Evolutionary conservation across 2,329 filamentous ascomycete genomes (phyloP), one percentile per base, ranked within the genome.

Genomic region (Penicillium sp.): DNA sequence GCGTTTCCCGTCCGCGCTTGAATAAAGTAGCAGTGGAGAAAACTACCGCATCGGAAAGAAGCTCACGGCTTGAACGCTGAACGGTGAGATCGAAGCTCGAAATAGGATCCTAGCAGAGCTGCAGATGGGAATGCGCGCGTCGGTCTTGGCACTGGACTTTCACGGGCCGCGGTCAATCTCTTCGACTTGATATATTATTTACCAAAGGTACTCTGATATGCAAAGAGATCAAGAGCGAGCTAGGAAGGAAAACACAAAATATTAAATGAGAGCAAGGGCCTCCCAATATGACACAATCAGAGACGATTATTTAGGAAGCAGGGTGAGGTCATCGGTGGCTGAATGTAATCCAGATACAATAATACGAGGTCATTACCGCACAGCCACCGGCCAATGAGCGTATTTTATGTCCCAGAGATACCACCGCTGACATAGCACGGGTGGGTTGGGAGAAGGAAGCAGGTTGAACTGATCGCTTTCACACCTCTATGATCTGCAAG

Each of bases 301-400:
- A 41, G 32, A 31, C 53, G n/a, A 48, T 42, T 54, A 45, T 54
- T 54, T 55, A 54, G 24, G 54, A 44, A 34, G 21, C 45, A 42
- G 53, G 57, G 61, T 66, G 64, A 66, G 64, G 63, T 66, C 64
- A 66, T 66, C 54, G 55, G 55, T 60, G 57, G 52, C 50, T 42
- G 55, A 45, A 27, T 24, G 50, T 57, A 54, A 49, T 42, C 29
- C 42, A 54, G 9, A 49, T 55, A 54, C 52, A 4, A 36, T 5
- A 44, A 42, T 58, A 53, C 49, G 46, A 22, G 3, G 5, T 16
- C 27, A 29, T 14, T 14, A 8, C 29, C 7, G 5, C 16, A 14
- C 22, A n/a, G 1, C n/a, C 3, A 16, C 11, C 2, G 3, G 14
- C 14, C 36, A 41, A 48, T 24, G 10, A 4, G 0, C 4, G 49